These are phyloP conservation scores for Themeda triandra DNA, from an alignment of 176 grass and related monocot genomes.

Conservation along the genomic window DNA sequence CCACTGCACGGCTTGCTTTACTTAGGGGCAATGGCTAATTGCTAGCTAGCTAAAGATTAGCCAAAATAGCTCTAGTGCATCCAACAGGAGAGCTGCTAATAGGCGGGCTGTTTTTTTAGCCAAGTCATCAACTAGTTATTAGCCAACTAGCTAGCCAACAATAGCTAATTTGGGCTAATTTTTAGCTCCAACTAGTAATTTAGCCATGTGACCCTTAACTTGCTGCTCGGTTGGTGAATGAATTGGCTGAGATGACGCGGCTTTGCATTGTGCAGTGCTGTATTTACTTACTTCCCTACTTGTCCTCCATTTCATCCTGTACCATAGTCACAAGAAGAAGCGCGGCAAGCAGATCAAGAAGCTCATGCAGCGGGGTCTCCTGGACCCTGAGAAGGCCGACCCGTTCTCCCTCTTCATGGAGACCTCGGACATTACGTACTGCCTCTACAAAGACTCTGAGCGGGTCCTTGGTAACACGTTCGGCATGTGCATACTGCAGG, in stretches of 20 bases:
- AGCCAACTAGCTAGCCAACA: background rate
- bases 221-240: background rate
- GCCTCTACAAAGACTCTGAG: conserved; percentile 83
- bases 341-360: conserved; percentile 93
- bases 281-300: background rate
- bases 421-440: conserved; percentile 79
- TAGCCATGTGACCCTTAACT: background rate
- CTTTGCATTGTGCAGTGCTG: background rate
- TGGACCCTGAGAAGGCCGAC: conserved; percentile 90
- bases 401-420: conserved; percentile 87
- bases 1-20: background rate
- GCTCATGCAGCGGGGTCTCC: conserved; percentile 77
- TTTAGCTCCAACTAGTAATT: background rate
- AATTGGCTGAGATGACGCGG: background rate
- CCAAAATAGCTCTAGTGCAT: background rate
- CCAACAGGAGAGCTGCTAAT: background rate
- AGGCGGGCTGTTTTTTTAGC: background rate
- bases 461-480: conserved; percentile 96
- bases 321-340: conserved; percentile 77
- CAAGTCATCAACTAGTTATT: background rate
- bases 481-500: conserved; percentile 98
- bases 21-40: background rate
- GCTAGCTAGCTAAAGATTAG: background rate
- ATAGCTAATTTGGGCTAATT: background rate
- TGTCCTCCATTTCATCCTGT: background rate